phyloP scores from a whole-genome alignment of 805 yeast genomes.

The Kuraishia hungarica region DNA sequence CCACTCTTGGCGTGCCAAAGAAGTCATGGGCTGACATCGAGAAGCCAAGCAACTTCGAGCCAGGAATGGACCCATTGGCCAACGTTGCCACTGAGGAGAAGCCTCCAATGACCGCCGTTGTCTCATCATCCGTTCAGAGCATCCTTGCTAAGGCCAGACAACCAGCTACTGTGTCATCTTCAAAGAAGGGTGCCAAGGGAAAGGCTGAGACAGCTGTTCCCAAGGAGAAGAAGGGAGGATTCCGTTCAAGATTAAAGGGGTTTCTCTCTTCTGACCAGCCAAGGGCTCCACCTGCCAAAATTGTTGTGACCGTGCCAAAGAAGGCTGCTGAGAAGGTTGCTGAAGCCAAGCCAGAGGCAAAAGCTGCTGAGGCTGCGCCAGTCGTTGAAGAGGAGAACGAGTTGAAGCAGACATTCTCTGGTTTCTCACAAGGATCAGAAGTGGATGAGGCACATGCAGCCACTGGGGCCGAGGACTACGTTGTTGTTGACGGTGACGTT shows the following conservation, averaged over 20 bases:
- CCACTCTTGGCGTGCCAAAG: constrained; percentile 12
- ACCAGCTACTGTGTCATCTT: constrained; percentile 1
- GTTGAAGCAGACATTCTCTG: constrained; percentile 26
- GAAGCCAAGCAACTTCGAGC: constrained; percentile 14
- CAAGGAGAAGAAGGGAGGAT: constrained; percentile 5
- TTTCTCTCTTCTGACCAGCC: neutral
- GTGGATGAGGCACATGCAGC: constrained; percentile 6
- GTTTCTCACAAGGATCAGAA: constrained; percentile 37
- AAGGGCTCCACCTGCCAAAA: constrained; percentile 3
- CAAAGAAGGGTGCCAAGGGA: constrained; percentile 5
- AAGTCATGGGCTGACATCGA: constrained; percentile 19
- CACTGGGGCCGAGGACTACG: neutral
- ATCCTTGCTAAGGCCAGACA: constrained; percentile 4
- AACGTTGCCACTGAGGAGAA: constrained; percentile 23
- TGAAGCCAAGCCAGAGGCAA: constrained; percentile 3
- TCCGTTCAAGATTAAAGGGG: neutral
- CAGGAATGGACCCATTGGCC: constrained; percentile 12
- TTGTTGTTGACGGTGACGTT: neutral
- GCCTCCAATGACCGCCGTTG: constrained; percentile 24
- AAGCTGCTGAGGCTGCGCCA: constrained; percentile 3
- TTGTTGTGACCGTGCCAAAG: constrained; percentile 1
- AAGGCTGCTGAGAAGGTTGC: constrained; percentile 5
- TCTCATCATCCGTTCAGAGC: constrained; percentile 9
- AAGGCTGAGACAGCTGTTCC: constrained; percentile 8
- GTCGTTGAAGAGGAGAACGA: constrained; percentile 4